These are phyloP conservation scores for Mycena sanguinolenta DNA, from an alignment of 768 basidiomycete species.

Conservation along the genomic window DNA sequence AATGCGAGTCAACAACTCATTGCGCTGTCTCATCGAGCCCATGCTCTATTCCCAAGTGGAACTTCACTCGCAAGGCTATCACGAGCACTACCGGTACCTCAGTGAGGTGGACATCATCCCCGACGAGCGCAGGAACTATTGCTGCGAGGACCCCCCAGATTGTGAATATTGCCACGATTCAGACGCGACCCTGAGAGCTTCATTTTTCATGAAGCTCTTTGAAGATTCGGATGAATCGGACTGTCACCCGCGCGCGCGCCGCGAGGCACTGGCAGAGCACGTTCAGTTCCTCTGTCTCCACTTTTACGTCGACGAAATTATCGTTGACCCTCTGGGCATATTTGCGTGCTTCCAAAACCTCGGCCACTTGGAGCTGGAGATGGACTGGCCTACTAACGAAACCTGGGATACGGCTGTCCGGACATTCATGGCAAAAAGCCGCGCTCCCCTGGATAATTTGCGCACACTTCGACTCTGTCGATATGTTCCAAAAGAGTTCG, in stretches of 20 bases:
- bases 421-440: neutral
- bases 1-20: too few species aligned
- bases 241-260: neutral
- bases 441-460: neutral
- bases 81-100: too few species aligned
- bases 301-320: neutral
- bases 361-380: neutral
- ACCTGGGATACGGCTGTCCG: neutral
- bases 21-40: too few species aligned
- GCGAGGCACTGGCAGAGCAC: neutral
- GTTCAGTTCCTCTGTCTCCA: neutral
- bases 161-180: too few species aligned
- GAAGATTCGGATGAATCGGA: neutral
- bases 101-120: too few species aligned
- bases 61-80: too few species aligned
- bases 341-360: neutral
- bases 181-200: too few species aligned
- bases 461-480: neutral
- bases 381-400: neutral
- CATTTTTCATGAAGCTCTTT: too few species aligned
- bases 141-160: too few species aligned
- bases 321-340: neutral
- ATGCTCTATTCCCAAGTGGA: too few species aligned
- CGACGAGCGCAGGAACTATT: too few species aligned
- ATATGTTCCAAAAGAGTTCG: neutral